These are phyloP conservation scores for Aspergillus luchuensis DNA, from an alignment of 2,329 filamentous ascomycete species.

Conservation along the genomic window DNA sequence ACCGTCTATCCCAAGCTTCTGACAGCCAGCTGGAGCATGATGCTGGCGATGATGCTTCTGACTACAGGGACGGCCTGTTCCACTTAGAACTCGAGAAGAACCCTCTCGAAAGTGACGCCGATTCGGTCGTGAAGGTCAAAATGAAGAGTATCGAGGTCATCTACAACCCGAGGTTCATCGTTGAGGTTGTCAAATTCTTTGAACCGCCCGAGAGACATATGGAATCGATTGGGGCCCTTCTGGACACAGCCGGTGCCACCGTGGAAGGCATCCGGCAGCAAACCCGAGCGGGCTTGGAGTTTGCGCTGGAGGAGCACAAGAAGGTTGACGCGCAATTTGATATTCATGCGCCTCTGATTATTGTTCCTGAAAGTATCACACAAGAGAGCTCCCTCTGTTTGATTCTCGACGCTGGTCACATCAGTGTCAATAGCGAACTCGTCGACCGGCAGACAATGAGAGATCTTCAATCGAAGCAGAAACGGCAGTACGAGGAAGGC, in stretches of 20 bases:
- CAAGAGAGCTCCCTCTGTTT: slow-evolving; percentile 79
- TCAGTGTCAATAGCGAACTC: slow-evolving; percentile 88
- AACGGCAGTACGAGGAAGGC: slow-evolving; percentile 80
- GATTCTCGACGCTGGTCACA: slow-evolving; percentile 94
- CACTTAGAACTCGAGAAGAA: slow-evolving; percentile 91
- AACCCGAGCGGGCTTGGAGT: slow-evolving; percentile 92
- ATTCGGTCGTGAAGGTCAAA: slow-evolving; percentile 86
- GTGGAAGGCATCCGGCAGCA: slow-evolving; percentile 94
- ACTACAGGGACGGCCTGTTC: slow-evolving; percentile 78
- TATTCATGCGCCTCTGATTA: slow-evolving; percentile 92
- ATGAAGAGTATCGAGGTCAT: slow-evolving; percentile 95
- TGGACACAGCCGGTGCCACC: slow-evolving; percentile 93
- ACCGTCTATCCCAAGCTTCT: slow-evolving; percentile 30
- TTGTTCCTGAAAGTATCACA: slow-evolving; percentile 91
- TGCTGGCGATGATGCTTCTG: slow-evolving; percentile 45
- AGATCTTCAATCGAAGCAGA: slow-evolving; percentile 88
- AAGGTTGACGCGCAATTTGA: slow-evolving; percentile 96
- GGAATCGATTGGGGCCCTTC: slow-evolving; percentile 94
- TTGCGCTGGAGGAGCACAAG: slow-evolving; percentile 95
- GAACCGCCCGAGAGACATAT: slow-evolving; percentile 94
- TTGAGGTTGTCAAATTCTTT: slow-evolving; percentile 93
- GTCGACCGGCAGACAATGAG: slow-evolving; percentile 89
- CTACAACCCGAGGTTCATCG: slow-evolving; percentile 92
- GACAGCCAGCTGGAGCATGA: slow-evolving; percentile 43
- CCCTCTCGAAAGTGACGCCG: slow-evolving; percentile 86